Conservation (phyloP, 2,329 filamentous ascomycete genomes). For the Shiraia bambusicola region DNA sequence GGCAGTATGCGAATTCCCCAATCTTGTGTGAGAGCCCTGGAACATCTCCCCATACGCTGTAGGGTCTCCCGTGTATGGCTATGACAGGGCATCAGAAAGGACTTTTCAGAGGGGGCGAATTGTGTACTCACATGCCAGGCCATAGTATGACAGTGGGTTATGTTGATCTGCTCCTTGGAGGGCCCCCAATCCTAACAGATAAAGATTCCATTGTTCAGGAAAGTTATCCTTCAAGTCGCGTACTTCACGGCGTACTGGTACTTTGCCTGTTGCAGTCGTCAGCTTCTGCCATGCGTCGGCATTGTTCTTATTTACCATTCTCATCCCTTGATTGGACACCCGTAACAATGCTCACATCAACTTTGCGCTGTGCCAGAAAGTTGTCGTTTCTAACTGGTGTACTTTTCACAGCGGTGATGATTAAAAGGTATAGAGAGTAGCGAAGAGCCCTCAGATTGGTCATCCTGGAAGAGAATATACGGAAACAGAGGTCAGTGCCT, state of each 20-base stretch:
- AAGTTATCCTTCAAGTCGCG: slow-evolving; percentile 60
- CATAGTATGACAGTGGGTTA: slow-evolving; percentile 70
- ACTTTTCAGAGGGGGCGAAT: accelerated
- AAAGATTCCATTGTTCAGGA: slow-evolving; percentile 71
- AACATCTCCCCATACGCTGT: slow-evolving; percentile 40
- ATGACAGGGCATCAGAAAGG: neutral
- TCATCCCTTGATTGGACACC: slow-evolving; percentile 23
- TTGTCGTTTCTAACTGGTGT: slow-evolving; percentile 1
- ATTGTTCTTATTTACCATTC: slow-evolving; percentile 12
- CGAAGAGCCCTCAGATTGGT: too few species aligned
- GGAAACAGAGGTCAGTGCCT: slow-evolving; percentile 1
- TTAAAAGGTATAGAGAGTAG: neutral
- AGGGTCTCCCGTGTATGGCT: slow-evolving; percentile 41
- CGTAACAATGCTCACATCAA: slow-evolving; percentile 13
- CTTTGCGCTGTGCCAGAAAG: slow-evolving; percentile 2
- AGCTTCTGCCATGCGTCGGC: neutral
- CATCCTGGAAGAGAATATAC: neutral
- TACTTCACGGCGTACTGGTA: slow-evolving; percentile 63
- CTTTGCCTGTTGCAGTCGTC: slow-evolving; percentile 26
- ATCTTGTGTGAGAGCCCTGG: slow-evolving; percentile 37
- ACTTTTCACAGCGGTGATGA: slow-evolving; percentile 11
- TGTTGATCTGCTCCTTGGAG: slow-evolving; percentile 68
- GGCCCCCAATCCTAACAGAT: slow-evolving; percentile 70
- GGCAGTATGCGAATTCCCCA: slow-evolving; percentile 65
- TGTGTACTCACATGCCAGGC: slow-evolving; percentile 66